Percentiles rank a stretch among this genome's conserved stretches.
Evolutionary conservation across 1,284 basidiomycete species (phyloP).

Genomic region (Cystobasidium pallidum): DNA sequence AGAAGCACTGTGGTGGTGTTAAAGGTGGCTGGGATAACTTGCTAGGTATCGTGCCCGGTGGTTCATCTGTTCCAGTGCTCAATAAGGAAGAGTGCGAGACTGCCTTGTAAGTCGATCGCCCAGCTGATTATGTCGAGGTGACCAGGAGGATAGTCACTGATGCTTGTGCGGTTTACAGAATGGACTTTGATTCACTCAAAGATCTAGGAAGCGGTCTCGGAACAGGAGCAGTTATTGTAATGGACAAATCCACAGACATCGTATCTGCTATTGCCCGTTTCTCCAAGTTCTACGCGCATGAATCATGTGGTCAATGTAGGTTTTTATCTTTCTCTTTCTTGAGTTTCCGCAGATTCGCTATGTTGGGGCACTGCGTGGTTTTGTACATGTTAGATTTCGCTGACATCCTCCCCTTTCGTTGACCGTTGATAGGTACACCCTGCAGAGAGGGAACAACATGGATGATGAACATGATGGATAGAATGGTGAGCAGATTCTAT

Average conservation of each 20-base stretch:
- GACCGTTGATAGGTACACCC: constrained; percentile 25
- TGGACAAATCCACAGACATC: constrained; percentile 97
- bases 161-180: constrained; percentile 60
- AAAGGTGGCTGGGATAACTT: constrained; percentile 95
- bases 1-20: constrained; percentile 96
- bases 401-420: neutral
- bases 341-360: too few species aligned
- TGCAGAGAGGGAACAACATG: constrained; percentile 82
- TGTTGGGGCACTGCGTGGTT: too few species aligned
- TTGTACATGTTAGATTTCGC: too few species aligned
- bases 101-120: constrained; percentile 68
- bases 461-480: constrained; percentile 99
- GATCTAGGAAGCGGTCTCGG: constrained; percentile 93
- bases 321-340: neutral
- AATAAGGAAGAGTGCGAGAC: constrained; percentile 78
- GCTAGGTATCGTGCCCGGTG: constrained; percentile 91
- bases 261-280: constrained; percentile 91
- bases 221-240: constrained; percentile 97
- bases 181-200: constrained; percentile 98
- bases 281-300: constrained; percentile 96
- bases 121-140: too few species aligned
- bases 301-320: constrained; percentile 91
- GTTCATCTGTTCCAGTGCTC: constrained; percentile 92
- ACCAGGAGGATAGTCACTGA: too few species aligned
- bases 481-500: constrained; percentile 57